Conservation (phyloP, 495 filamentous ascomycete genomes). For the Hyphodiscus hymeniophilus region DNA sequence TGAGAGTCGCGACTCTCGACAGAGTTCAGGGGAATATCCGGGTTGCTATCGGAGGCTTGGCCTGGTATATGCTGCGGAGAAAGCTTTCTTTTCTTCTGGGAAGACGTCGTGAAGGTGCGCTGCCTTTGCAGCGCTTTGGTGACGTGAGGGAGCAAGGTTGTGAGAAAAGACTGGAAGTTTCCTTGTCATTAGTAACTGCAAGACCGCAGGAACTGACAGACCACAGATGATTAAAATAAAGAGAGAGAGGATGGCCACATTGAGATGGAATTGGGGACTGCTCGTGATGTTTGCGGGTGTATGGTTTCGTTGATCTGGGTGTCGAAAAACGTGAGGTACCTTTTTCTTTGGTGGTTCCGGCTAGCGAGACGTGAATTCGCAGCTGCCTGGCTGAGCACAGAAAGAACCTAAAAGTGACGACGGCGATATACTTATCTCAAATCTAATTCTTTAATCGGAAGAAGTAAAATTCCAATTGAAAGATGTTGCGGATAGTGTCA, state of each 20-base stretch:
- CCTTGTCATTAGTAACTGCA: constrained; percentile 9
- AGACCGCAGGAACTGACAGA: constrained; percentile 12
- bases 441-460: no score
- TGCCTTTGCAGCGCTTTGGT: constrained; percentile 33
- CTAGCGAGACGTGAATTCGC: background rate
- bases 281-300: background rate
- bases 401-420: no score
- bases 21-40: constrained; percentile 35
- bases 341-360: background rate
- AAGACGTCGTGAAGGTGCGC: constrained; percentile 82
- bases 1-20: constrained; percentile 34
- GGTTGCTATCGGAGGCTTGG: constrained; percentile 24
- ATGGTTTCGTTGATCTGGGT: background rate
- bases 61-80: constrained; percentile 40
- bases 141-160: constrained; percentile 5
- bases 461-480: no score
- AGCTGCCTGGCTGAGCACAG: no score
- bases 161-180: constrained; percentile 17
- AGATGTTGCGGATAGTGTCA: no score
- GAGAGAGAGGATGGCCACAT: constrained; percentile 7
- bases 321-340: background rate
- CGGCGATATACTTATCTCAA: no score
- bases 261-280: background rate
- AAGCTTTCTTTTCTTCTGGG: constrained; percentile 84
- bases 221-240: constrained; percentile 10